Evolutionary conservation across 140 eudicot genomes (phyloP), one percentile per base, ranked within the genome.

Genomic region (Anethum foeniculum): DNA sequence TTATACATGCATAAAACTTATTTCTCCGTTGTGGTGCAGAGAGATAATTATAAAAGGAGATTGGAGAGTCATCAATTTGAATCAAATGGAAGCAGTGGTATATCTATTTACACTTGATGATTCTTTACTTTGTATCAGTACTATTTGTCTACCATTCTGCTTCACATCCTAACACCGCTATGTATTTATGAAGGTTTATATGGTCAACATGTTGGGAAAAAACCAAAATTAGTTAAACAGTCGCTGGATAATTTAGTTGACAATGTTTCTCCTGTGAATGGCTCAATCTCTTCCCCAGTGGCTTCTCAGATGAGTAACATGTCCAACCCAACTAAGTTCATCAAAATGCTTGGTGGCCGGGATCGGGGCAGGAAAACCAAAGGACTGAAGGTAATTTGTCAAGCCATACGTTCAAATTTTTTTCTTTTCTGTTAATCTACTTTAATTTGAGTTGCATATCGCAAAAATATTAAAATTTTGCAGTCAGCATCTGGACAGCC

Each of bases 291-390:
- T 79, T 90, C 88, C 80, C 86, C 95, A 78, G 99, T 83, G 77
- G 93, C 90, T 84, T 92, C 99, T 85, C 97, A 89, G 71, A 94
- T 89, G 88, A 95, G 96, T 88, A 92, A 91, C 79, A 94, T 94
- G 91, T 84, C 97, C 82, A 86, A 88, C 80, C 90, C 89, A 79
- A 94, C 84, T 75, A 91, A 91, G 85, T 81, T 93, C 71, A 86
- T 90, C 78, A 91, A 85, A 86, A 73, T 87, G 85, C 85, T 90
- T 87, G 86, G 90, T 71, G 92, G 88, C 43, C 88, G 89, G 43
- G 99, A 95, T 79, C 94, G 93, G 49, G 86, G 86, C 82, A 87
- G 90, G 85, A 91, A 89, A 87, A 72, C 86, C 38, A 94, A 91
- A 85, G 80, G 82, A 21, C 86, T 82, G 43, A 91, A 91, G 98